These are phyloP conservation scores for Hydnomerulius pinastri DNA, from an alignment of 768 basidiomycete genomes.

Conservation along the genomic window DNA sequence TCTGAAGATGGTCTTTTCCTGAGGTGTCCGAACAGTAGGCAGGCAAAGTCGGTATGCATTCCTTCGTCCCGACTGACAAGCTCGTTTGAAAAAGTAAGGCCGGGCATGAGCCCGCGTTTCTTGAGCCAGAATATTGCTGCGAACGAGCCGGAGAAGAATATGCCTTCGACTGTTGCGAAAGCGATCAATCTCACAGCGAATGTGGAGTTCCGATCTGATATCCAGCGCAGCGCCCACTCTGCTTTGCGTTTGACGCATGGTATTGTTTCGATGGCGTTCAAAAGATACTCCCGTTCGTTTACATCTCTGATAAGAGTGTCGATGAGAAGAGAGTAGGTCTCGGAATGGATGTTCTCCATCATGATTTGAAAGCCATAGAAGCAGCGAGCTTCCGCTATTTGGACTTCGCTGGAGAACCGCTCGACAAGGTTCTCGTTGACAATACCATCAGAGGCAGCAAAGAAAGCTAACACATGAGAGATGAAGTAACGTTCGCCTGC, in stretches of 20 bases:
- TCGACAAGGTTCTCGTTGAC: slow-evolving; percentile 95
- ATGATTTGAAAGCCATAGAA: slow-evolving; percentile 98
- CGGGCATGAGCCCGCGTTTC: slow-evolving; percentile 96
- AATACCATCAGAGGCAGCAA: slow-evolving; percentile 92
- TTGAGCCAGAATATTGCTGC: slow-evolving; percentile 96
- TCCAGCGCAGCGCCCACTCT: slow-evolving; percentile 93
- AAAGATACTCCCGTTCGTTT: slow-evolving; percentile 70
- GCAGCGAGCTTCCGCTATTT: slow-evolving; percentile 86
- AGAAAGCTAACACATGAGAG: slow-evolving; percentile 90
- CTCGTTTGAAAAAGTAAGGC: slow-evolving; percentile 92
- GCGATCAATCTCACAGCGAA: slow-evolving; percentile 92
- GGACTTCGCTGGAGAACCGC: slow-evolving; percentile 89
- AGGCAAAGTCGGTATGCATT: slow-evolving; percentile 95
- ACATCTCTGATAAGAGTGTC: slow-evolving; percentile 89
- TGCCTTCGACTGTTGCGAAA: slow-evolving; percentile 94
- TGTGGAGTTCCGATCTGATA: slow-evolving; percentile 71
- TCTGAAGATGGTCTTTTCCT: slow-evolving; percentile 77
- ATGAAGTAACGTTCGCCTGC: slow-evolving; percentile 84
- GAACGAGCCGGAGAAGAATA: slow-evolving; percentile 94
- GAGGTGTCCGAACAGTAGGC: slow-evolving; percentile 81
- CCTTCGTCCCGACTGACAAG: slow-evolving; percentile 94
- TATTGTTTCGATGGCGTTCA: slow-evolving; percentile 90
- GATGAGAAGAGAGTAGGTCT: slow-evolving; percentile 93
- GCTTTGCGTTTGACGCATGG: slow-evolving; percentile 91
- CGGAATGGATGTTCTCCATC: slow-evolving; percentile 98